Conservation (phyloP, 805 yeast genomes). For the Candida broadrunensis region DNA sequence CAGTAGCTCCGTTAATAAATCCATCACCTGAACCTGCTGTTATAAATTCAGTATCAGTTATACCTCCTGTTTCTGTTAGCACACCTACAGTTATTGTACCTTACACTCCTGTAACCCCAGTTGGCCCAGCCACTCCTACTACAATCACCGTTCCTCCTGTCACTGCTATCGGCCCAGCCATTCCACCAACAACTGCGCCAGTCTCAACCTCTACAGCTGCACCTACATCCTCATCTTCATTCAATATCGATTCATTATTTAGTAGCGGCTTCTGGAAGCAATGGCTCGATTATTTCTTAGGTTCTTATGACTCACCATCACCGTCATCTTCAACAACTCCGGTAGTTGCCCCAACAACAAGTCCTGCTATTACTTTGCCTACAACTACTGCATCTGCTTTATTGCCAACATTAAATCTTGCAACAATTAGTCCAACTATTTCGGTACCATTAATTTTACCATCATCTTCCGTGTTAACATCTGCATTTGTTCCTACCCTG, state of each 20-base stretch:
- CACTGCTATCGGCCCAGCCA: slow-evolving; percentile 2
- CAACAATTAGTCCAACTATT: slow-evolving; percentile 1
- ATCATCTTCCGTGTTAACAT: not conserved
- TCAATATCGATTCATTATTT: not conserved
- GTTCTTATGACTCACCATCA: not conserved
- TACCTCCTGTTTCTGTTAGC: too few species aligned
- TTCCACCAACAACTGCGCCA: slow-evolving; percentile 2
- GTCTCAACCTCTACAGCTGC: slow-evolving; percentile 5
- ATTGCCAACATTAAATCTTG: slow-evolving; percentile 5
- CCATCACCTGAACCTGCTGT: too few species aligned
- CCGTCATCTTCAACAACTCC: slow-evolving; percentile 9
- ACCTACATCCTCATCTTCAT: not conserved
- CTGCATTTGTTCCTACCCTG: not conserved
- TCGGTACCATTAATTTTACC: not conserved
- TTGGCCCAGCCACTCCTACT: slow-evolving; percentile 2
- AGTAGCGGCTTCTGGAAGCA: slow-evolving; percentile 1
- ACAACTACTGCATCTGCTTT: slow-evolving; percentile 6
- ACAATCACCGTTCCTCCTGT: slow-evolving; percentile 3
- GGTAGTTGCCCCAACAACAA: not conserved
- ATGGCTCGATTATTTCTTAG: slow-evolving; percentile 1
- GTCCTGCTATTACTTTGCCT: not conserved
- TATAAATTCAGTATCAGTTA: too few species aligned
- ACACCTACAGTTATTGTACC: too few species aligned
- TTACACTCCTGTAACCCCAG: slow-evolving; percentile 1
- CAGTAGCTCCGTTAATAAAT: slow-evolving; percentile 2